Base-by-base conservation (phyloP, 495 filamentous ascomycete species). In the Lasiosphaeria miniovina region DNA sequence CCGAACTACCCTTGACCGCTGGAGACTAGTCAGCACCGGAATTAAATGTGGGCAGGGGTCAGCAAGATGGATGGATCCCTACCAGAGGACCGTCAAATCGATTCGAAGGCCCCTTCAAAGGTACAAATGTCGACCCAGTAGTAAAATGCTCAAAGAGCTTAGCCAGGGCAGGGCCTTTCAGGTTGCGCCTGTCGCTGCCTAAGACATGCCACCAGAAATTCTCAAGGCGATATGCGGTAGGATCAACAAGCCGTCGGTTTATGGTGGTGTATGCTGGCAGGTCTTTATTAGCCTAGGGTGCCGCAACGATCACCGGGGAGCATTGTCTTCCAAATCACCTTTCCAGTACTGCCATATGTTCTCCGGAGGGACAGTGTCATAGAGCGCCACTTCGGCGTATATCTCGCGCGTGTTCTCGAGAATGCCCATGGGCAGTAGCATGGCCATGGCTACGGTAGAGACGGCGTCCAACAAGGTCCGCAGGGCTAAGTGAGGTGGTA, bases 151-250 rank as follows among this genome's bases (percentile, higher is more conserved):
- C 65, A 51, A 79, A 84, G 14, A 82, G 68, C 36, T 68, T 70
- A 11, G 81, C 78, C 52, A 84, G 72, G 14, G 70, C 68, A 24
- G 63, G 72, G 8, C 76, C 80, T 6, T 75, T 73, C 48, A 82
- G 68, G 55, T 73, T 64, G 17, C 77, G 74, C 31, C 70, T 70
- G 48, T 78, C 67, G 59, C 81, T 82, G 14, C 81, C 81, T 68
- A 80, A 80, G 53, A 84, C 78, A 54, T 80, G 80, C 74, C 80
- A 82, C 81, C 81, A 84, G 50, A 80, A 82, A 57, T 82, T 80
- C 65, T 84, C 79, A 43, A 82, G 67, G 32, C 81, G 79, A 43
- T 75, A 74, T 2, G 80, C 79, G 12, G 76, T 82, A 38, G 81
- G 81, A 65, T 84, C 81, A 52, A 74, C 65, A 40, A 82, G 71